Conservation (phyloP, 2,329 filamentous ascomycete species). For the Phialemoniopsis sp. region DNA sequence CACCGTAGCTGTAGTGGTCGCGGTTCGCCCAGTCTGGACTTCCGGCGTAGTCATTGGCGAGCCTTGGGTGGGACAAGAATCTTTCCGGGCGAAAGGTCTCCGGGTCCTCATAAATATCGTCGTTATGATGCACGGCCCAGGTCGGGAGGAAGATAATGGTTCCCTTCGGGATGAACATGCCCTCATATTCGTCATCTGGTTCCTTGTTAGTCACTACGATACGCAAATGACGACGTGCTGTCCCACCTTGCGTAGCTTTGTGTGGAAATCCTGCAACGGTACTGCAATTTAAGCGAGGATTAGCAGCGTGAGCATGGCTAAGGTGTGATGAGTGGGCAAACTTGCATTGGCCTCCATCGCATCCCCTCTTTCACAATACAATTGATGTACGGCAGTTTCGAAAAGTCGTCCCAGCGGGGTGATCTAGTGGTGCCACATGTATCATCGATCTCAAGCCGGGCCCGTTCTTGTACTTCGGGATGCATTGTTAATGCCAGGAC, state of each 20-base stretch:
- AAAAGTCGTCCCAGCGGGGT: constrained; percentile 22
- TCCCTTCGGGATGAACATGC: constrained; percentile 27
- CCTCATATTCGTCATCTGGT: constrained; percentile 26
- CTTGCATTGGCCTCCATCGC: constrained; percentile 27
- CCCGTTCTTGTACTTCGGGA: constrained; percentile 25
- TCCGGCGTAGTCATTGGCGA: constrained; percentile 4
- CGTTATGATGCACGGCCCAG: constrained; percentile 23
- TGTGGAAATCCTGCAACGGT: no score
- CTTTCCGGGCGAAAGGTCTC: constrained; percentile 14
- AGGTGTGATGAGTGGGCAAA: constrained; percentile 1
- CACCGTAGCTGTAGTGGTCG: constrained; percentile 23
- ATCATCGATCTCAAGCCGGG: constrained; percentile 27
- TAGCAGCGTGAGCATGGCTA: constrained; percentile 17
- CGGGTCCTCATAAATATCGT: constrained; percentile 15
- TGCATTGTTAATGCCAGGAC: constrained; percentile 21
- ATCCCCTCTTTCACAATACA: constrained; percentile 30
- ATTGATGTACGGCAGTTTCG: constrained; percentile 27
- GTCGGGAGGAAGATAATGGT: constrained; percentile 21
- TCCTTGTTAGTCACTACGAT: no score
- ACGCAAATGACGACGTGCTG: constrained; percentile 1
- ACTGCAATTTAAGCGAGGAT: no score
- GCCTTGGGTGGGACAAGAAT: constrained; percentile 1
- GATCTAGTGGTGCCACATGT: constrained; percentile 20
- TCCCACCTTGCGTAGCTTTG: neutral
- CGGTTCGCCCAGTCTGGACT: constrained; percentile 7